Conservation (phyloP, 148 eudicot genomes). For the Cornus kousa region DNA sequence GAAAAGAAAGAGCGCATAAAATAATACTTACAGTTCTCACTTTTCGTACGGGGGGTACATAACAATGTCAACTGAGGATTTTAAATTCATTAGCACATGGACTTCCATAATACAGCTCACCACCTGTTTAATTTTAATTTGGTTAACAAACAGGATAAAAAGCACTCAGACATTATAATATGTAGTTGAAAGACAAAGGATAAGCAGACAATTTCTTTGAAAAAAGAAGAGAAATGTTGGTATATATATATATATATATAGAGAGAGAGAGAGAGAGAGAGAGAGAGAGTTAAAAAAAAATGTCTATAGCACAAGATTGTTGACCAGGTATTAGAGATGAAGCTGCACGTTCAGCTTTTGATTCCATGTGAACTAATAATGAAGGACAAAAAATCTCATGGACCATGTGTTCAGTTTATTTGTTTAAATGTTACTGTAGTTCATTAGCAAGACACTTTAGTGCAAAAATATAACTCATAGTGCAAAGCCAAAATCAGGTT, state of each 20-base stretch:
- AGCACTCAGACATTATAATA: background rate
- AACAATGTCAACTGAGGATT: background rate
- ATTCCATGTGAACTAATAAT: too few species aligned
- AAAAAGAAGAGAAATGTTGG: background rate
- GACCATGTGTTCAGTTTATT: background rate
- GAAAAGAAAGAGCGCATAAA: background rate
- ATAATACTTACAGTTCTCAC: background rate
- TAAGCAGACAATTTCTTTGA: background rate
- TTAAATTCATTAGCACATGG: conserved; percentile 6
- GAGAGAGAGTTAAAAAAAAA: background rate
- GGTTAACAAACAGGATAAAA: too few species aligned
- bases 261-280: background rate
- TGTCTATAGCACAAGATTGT: background rate
- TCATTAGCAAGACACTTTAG: background rate
- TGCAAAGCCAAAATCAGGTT: background rate
- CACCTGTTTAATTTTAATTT: background rate
- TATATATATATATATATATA: too few species aligned
- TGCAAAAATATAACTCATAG: too few species aligned
- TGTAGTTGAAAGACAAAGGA: conserved; percentile 1
- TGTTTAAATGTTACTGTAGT: background rate
- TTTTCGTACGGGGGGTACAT: background rate
- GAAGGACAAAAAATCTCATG: background rate
- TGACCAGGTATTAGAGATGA: background rate
- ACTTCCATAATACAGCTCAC: background rate
- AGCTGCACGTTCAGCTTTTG: too few species aligned